Percentiles rank a stretch among this genome's conserved stretches.
These are phyloP conservation scores for Monilinia fructicola DNA, from an alignment of 2,329 filamentous ascomycete species.

Conservation along the genomic window DNA sequence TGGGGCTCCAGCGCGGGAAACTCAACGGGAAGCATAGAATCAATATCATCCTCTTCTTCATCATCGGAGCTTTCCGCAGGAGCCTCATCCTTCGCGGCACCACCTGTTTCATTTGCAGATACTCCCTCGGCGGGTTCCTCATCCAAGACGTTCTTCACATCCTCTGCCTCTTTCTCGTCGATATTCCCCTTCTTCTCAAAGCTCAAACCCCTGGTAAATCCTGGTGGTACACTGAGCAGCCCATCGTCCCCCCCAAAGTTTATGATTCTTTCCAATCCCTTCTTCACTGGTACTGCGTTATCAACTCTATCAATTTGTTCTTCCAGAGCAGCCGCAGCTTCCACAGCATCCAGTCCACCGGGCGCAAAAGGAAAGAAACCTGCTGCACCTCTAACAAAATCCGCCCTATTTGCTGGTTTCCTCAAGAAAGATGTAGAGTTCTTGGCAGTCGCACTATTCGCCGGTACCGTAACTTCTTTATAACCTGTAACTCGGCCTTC, in stretches of 20 bases:
- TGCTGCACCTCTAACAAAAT: constrained; percentile 89
- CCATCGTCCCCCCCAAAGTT: constrained; percentile 75
- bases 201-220: constrained; percentile 74
- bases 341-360: constrained; percentile 82
- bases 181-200: constrained; percentile 60
- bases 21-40: constrained; percentile 84
- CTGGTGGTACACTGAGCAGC: constrained; percentile 78
- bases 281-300: constrained; percentile 45
- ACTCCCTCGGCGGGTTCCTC: constrained; percentile 24
- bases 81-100: constrained; percentile 38
- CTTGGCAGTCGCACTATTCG: constrained; percentile 86
- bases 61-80: constrained; percentile 40
- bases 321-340: constrained; percentile 81
- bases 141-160: constrained; percentile 23
- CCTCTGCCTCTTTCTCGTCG: constrained; percentile 51
- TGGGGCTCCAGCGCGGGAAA: constrained; percentile 89
- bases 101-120: constrained; percentile 38
- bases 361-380: constrained; percentile 95
- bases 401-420: constrained; percentile 80
- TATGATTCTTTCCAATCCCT: constrained; percentile 80
- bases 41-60: constrained; percentile 66
- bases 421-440: constrained; percentile 88
- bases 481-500: constrained; percentile 93
- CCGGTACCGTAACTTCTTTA: constrained; percentile 88
- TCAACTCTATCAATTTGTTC: constrained; percentile 65